Base-by-base conservation (phyloP, 768 basidiomycete genomes). In the Chlorophyllum brunneum region DNA sequence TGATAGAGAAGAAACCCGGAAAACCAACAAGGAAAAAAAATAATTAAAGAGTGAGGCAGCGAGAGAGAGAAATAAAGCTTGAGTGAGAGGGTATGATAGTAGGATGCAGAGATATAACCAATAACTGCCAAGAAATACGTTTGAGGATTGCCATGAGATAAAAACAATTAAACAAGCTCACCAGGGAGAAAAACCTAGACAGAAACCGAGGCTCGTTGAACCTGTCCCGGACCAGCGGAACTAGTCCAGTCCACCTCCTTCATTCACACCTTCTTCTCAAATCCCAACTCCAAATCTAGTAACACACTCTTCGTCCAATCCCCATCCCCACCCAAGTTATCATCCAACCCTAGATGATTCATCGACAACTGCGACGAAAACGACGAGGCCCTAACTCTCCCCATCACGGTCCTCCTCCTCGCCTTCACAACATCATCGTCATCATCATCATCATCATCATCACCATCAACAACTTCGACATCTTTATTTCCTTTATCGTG, bases 261-360 rank as follows among this genome's bases (percentile, higher is more conserved):
- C 5, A 18, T 22, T 13, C 13, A 31, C 16, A 23, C 39, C 20
- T 10, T 39, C 11, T 24, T 11, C 26, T 15, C 34, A 29, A 37
- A 18, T 24, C 27, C 40, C 23, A 52, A 34, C 31, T 44, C 49
- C 36, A 51, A 18, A 61, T 84, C 82, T 66, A 82, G 65, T 53
- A 91, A 64, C 43, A 91, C 88, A 58, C 83, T 86, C 61, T 76
- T 72, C 40, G 85, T 84, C 88, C 89, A 92, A 61, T 88, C 80
- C 43, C 81, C 84, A 54, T 73, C 71, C 37, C 70, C 67, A 31
- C 71, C 74, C 36, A 73, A 67, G 33, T 70, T 69, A 20, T 77
- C 76, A 54, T 78, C 72, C 33, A 75, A 63, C 41, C 76, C 77
- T 33, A 80, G 64, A 58, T 75, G 77, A 53, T 77, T 76, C 23